These are phyloP conservation scores for Dendrobium catenatum DNA, from an alignment of 106 monocot species.

Conservation along the genomic window DNA sequence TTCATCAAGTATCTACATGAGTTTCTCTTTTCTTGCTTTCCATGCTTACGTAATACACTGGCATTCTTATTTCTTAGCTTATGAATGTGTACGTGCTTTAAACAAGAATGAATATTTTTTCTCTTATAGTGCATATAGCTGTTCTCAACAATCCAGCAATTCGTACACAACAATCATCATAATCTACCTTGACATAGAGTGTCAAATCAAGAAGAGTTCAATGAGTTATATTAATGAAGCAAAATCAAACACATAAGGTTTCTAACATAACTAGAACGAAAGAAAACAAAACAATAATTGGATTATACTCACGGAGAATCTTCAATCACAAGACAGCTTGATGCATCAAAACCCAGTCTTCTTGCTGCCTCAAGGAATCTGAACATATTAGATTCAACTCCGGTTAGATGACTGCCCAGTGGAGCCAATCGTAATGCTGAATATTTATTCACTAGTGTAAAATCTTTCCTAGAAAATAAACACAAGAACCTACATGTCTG, in stretches of 20 bases:
- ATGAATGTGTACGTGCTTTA: neutral
- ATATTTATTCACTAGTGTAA: neutral
- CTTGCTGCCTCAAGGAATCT: slow-evolving; percentile 76
- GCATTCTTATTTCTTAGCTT: neutral
- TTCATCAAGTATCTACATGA: no score
- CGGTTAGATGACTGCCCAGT: neutral
- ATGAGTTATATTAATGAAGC: no score
- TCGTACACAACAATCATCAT: no score
- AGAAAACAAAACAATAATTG: no score
- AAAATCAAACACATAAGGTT: no score
- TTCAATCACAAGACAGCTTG: slow-evolving; percentile 68
- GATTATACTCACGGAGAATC: slow-evolving; percentile 58
- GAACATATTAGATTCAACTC: slow-evolving; percentile 7
- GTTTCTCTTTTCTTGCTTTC: neutral
- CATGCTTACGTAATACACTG: neutral
- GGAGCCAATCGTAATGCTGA: neutral
- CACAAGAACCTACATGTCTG: slow-evolving; percentile 54
- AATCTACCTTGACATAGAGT: no score
- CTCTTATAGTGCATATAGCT: no score
- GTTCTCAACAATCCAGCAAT: no score
- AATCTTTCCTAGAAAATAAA: neutral
- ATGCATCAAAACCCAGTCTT: slow-evolving; percentile 43
- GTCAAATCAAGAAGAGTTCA: no score
- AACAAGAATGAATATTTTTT: no score
- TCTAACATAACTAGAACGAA: no score